A percentile compares a stretch with the other conserved stretches of the same genome.
These are phyloP conservation scores for Platanus orientalis DNA, from an alignment of 164 flowering plant genomes.

Conservation along the genomic window DNA sequence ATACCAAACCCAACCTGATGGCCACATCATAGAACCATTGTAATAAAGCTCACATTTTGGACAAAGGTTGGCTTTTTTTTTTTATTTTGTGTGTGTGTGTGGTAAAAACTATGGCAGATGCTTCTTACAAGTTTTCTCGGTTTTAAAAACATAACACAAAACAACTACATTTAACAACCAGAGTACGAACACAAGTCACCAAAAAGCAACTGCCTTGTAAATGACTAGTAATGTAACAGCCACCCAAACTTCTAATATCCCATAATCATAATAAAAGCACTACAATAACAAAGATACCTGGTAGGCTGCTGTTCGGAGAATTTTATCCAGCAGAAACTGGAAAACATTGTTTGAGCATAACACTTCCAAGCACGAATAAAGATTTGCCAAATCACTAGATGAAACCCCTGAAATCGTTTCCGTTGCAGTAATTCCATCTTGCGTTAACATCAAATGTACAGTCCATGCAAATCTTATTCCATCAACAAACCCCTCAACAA, in stretches of 20 bases:
- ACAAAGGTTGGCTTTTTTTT: no score
- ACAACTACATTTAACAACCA: no score
- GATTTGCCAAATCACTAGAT: conserved; percentile 46
- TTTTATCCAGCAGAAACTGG: conserved; percentile 76
- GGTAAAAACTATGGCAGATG: no score
- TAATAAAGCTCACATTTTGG: no score
- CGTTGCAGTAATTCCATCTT: conserved; percentile 44
- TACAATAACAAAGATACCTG: conserved; percentile 44
- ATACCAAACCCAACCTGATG: no score
- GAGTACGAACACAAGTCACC: no score
- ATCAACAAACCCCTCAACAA: conserved; percentile 70
- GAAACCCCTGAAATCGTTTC: conserved; percentile 47
- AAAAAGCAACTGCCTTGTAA: background rate
- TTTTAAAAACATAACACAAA: no score
- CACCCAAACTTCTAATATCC: background rate
- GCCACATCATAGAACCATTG: no score
- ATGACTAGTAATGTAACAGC: background rate
- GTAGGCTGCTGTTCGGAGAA: conserved; percentile 83
- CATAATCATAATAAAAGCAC: background rate
- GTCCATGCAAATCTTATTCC: conserved; percentile 80
- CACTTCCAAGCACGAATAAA: conserved; percentile 64
- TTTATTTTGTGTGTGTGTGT: no score
- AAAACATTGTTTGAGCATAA: conserved; percentile 73
- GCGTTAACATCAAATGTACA: conserved; percentile 74
- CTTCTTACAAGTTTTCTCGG: no score